A percentile compares a stretch with the other conserved stretches of the same genome.
Conservation (phyloP, 208 protist species). For the Acanthamoeba triangularis region DNA sequence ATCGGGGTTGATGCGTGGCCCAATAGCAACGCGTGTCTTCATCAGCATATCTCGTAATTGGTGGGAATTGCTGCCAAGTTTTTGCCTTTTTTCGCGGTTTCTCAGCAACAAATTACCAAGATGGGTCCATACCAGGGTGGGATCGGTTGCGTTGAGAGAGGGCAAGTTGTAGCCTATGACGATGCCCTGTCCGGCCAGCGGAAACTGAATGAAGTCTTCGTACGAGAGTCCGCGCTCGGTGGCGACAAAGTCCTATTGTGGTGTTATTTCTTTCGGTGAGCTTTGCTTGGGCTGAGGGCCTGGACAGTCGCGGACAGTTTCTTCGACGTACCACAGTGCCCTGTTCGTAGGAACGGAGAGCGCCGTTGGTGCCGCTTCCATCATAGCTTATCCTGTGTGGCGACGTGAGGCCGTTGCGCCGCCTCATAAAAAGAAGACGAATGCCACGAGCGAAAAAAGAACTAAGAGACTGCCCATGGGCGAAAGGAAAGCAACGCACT, state of each 20-base stretch:
- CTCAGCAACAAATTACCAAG: not conserved
- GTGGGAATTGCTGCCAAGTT: too few relatives aligned
- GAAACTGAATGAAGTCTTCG: not conserved
- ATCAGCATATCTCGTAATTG: not conserved
- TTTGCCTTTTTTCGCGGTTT: too few relatives aligned
- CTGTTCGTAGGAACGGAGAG: not conserved
- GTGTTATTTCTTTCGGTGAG: too few relatives aligned
- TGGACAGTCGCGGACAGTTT: too few relatives aligned
- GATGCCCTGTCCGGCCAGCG: not conserved
- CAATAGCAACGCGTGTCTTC: not conserved
- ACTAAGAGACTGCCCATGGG: too few relatives aligned
- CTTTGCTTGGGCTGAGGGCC: too few relatives aligned
- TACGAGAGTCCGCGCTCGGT: not conserved
- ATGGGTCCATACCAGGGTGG: not conserved
- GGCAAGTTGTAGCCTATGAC: not conserved
- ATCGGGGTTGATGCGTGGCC: too few relatives aligned
- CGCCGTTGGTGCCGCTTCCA: not conserved
- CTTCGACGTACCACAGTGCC: not conserved
- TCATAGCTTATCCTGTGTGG: not conserved
- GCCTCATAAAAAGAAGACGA: not conserved
- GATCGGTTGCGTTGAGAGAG: not conserved
- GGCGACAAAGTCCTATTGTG: not conserved
- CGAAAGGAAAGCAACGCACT: not conserved
- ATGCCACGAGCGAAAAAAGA: too few relatives aligned
- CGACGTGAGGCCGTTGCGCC: not conserved